Base-by-base conservation (phyloP, 768 basidiomycete genomes). In the Mycena capillaripes region DNA sequence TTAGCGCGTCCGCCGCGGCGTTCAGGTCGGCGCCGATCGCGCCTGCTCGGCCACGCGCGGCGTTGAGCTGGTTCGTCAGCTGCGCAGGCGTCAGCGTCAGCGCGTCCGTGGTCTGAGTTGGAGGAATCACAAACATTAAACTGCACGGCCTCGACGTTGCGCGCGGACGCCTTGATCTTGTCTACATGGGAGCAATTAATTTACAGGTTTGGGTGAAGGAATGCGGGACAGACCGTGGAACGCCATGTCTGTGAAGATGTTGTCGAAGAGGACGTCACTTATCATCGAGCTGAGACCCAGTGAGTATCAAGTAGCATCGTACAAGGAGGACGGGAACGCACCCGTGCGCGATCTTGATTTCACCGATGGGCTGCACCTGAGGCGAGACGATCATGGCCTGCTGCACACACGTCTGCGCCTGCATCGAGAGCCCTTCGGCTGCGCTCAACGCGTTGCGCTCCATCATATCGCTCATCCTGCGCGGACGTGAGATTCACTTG, bases 231-330 rank as follows among this genome's bases (percentile, higher is more conserved):
- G 72, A 87, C 86, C 79, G 69, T 86, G 83, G 76, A 86, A 85
- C 38, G 80, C 80, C 75, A 82, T 76, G 76, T 88, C 86, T 10
- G 85, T 82, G 74, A 84, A 83, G 29, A 85, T 79, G 69, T 86
- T 84, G 71, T 86, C 84, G 72, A 85, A 86, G 66, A 85, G 81
- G 19, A 86, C 78, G 71, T 85, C 84, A 69, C 78, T 81, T 30
- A 86, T 66, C 34, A 86, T 46, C 17, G 65, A 58, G 32, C 65
- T 66, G 23, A 23, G 46, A n/a, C 11, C 66, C 7, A 19, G 64
- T 11, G 21, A 38, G 29, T 23, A 36, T 17, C 29, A 27, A 27
- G 19, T 14, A 64, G n/a, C 16, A 56, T 36, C 40, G 23, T 12
- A 16, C 4, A 7, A 16, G 55, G 12, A 23, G 30, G 19, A 29